Evolutionary conservation across 2,329 filamentous ascomycete species (phyloP), one percentile per base, ranked within the genome.

Genomic region (Tolypocladium ophioglossoides): DNA sequence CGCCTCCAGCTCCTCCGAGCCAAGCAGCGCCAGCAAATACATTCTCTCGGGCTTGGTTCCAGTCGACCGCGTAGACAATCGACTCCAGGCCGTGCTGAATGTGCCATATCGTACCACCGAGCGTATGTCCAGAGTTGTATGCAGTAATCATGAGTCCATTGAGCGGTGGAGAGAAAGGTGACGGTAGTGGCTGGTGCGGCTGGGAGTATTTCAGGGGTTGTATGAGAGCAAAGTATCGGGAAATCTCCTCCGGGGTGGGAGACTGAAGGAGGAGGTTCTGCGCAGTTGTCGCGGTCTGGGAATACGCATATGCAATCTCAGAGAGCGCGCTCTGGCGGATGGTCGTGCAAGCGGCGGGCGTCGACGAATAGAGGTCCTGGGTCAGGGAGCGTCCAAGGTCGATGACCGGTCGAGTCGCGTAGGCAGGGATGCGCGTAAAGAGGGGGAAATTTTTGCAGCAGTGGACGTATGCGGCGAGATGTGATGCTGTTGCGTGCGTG

Each of bases 41-140:
- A 71, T 96, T 95, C 68, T 99, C 94, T 61, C 90, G 84, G n/a
- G 88, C 90, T 71, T 96, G 91, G 63, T 96, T 96, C 94, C 94
- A 99, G 66, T 97, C 92, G 20, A 96, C 89, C 0, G 94, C 92
- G 64, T 99, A 97, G 1, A 99, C 91, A 44, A 99, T 92, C 1
- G 91, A 96, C 69, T 99, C 94, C 66, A 96, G 80, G 0, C 91
- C 91, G 73, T 97, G 91, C 64, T 97, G 92, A 59, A 99, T 91
- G 65, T 97, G 92, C 94, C 94, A 99, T 74, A 99, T 96, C 27
- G 94, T 97, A 54, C 94, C 94, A 68, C 94, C 94, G 0, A 97
- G 80, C 0, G 92, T 96, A 67, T 96, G 92, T 59, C 94, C 94
- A 9, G 94, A 91, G 71, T 95, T 95, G 73, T 97, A 97, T 0